Base-by-base conservation (phyloP, 2,329 filamentous ascomycete species). In the Aureobasidium sp. region DNA sequence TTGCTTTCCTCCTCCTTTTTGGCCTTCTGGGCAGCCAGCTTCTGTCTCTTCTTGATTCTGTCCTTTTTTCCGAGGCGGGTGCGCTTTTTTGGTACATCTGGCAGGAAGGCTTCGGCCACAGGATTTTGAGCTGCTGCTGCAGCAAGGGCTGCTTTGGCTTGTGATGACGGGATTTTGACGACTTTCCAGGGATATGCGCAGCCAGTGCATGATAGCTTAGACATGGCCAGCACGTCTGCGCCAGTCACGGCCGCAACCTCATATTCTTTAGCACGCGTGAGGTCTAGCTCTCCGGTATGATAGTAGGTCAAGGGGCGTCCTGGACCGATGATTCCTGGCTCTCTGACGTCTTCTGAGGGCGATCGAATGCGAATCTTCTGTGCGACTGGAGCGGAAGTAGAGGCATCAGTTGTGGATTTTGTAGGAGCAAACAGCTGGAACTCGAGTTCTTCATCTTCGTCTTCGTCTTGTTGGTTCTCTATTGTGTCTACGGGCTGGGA, bases 41-140 rank as follows among this genome's bases (percentile, higher is more conserved):
- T 71, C n/a, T 49, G 31, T n/a, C 61, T 47, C 44, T 58, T 62
- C 52, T 67, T 68, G 37, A 73, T 68, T 2, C 72, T 67, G 29
- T 66, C 61, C 51, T 71, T 70, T 63, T 74, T 74, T 45, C 70
- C 70, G 9, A 68, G 65, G 7, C 71, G 64, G 25, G 56, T 70
- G 15, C 69, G 70, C 49, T 68, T 72, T 5, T 57, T 56, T 36
- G 55, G 39, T 36, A 47, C 52, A 27, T 64, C 45, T 14, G 62
- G 48, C 5, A 63, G 22, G 22, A 63, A 60, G 9, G 37, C 56
- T 47, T 57, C 45, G 3, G 52, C 27, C 15, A 17, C 44, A 2
- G 61, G 44, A n/a, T 55, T 58, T n/a, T 52, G 37, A 6, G 37
- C 14, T 29, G 34, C 29, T 4, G 36, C 37, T n/a, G 34, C 53